These are phyloP conservation scores for Gossypium rotundifolium DNA, from an alignment of 345 rosid species.

Conservation along the genomic window DNA sequence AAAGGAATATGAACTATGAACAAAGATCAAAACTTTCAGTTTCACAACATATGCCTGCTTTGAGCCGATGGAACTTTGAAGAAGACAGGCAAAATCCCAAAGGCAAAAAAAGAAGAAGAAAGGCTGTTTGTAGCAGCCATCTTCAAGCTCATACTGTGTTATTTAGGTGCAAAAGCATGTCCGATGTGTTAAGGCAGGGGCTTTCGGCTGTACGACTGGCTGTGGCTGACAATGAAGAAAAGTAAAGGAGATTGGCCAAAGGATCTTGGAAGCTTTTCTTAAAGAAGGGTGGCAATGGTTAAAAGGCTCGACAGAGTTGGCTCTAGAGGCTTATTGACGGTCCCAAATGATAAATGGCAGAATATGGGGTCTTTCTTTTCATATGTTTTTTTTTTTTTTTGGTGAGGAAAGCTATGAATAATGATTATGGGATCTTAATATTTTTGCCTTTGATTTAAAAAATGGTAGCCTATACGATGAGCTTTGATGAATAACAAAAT, in stretches of 20 bases:
- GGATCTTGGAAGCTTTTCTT: conserved; percentile 76
- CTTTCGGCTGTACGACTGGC: conserved; percentile 82
- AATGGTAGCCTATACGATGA: too few species aligned
- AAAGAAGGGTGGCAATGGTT: conserved; percentile 51
- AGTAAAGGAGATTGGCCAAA: conserved; percentile 59
- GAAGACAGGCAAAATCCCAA: too few species aligned
- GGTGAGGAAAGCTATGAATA: not conserved
- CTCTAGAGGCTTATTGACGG: conserved; percentile 56
- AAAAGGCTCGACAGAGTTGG: conserved; percentile 70
- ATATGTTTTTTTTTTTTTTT: not conserved
- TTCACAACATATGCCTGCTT: not conserved
- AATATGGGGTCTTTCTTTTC: not conserved
- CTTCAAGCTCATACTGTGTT: not conserved
- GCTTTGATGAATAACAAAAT: not conserved
- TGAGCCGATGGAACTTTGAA: too few species aligned
- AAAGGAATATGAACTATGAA: not conserved
- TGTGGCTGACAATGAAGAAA: conserved; percentile 41
- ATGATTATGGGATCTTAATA: not conserved
- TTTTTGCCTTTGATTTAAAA: not conserved
- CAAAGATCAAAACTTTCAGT: conserved; percentile 16
- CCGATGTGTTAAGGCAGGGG: conserved; percentile 39
- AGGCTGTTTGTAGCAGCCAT: too few species aligned
- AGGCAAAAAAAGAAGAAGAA: too few species aligned
- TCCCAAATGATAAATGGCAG: conserved; percentile 14
- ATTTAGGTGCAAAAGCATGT: too few species aligned